Evolutionary conservation across 169 alveolate genomes (phyloP).

Genomic region (Blepharisma undulans): DNA sequence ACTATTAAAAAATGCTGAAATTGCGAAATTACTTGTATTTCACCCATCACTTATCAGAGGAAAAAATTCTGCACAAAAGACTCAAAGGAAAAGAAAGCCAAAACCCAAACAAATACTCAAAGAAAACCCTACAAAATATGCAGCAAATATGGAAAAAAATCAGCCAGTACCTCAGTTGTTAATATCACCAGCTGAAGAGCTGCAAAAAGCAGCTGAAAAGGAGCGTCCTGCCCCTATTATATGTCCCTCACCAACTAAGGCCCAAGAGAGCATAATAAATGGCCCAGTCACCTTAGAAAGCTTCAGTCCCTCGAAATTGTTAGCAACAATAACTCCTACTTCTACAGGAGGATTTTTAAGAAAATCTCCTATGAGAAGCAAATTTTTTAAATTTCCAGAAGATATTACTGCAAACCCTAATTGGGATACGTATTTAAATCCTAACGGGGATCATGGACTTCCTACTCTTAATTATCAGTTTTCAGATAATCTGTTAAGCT

Average conservation of each 20-base stretch:
- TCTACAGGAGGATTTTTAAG: background rate
- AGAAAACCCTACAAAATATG: background rate
- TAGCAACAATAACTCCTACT: background rate
- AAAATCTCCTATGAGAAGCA: background rate
- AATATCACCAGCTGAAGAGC: background rate
- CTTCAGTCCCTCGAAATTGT: background rate
- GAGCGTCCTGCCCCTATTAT: background rate
- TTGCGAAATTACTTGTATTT: background rate
- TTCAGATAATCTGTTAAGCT: background rate
- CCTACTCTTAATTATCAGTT: background rate
- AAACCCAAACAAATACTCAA: background rate
- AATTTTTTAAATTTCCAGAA: background rate
- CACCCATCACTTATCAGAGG: background rate
- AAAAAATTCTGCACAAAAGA: background rate
- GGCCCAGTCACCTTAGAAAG: background rate
- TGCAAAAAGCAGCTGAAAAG: background rate
- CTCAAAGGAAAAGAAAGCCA: background rate
- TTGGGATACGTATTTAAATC: background rate
- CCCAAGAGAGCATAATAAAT: background rate
- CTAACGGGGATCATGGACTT: background rate
- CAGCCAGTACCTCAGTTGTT: background rate
- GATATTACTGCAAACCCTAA: background rate
- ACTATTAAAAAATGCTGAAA: slow-evolving; percentile 22
- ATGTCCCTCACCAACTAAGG: background rate
- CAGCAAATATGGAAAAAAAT: background rate